Percentiles rank a stretch among this genome's conserved stretches.
These are phyloP conservation scores for Acephala macrosclerotiorum DNA, from an alignment of 2,329 filamentous ascomycete species.

Conservation along the genomic window DNA sequence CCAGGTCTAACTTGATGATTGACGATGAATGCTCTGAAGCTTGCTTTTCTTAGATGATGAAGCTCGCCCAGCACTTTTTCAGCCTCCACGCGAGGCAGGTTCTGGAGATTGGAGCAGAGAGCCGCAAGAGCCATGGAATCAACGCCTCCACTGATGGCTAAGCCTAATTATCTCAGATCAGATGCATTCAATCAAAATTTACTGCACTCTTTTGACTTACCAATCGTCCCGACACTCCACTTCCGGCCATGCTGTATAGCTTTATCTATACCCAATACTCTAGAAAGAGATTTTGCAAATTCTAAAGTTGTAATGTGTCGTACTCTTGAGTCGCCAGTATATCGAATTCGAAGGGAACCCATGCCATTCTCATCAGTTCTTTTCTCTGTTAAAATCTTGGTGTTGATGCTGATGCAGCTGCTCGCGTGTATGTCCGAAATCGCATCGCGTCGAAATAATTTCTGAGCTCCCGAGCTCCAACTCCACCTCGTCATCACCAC, in stretches of 20 bases:
- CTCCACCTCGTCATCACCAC: conserved; percentile 21
- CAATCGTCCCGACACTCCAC: not conserved
- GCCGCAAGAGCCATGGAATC: conserved; percentile 97
- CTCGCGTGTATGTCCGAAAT: conserved; percentile 8
- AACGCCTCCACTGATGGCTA: conserved; percentile 91
- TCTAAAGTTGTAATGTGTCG: not conserved
- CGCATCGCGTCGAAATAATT: conserved; percentile 23
- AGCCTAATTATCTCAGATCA: conserved; percentile 51
- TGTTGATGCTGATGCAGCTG: not conserved
- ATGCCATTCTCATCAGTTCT: not conserved
- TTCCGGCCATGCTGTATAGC: not conserved
- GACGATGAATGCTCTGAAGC: conserved; percentile 58
- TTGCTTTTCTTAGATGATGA: conserved; percentile 54
- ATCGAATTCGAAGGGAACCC: not conserved
- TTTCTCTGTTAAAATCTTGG: not conserved
- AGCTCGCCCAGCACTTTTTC: conserved; percentile 15
- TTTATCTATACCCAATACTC: not conserved
- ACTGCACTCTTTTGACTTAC: not conserved
- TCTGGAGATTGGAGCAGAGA: conserved; percentile 63
- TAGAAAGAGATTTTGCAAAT: not conserved
- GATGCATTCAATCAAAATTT: not conserved
- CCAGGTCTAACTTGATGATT: conserved; percentile 64
- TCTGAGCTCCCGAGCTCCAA: conserved; percentile 24
- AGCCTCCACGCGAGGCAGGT: conserved; percentile 6
- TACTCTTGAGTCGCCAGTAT: not conserved